Evolutionary conservation across 2,329 filamentous ascomycete genomes (phyloP).

Genomic region (Tolypocladium ophioglossoides): DNA sequence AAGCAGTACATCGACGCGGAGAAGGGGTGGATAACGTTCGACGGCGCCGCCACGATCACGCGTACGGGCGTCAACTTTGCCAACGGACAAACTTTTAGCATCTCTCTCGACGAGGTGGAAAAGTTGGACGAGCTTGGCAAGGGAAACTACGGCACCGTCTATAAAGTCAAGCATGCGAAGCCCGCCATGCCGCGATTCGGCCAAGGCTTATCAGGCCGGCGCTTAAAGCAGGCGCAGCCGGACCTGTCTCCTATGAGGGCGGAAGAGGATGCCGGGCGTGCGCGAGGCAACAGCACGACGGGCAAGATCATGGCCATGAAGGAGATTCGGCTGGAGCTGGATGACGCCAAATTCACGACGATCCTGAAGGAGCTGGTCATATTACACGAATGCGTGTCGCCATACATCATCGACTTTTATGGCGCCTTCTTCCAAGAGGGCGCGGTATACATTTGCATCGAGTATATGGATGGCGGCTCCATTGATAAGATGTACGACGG

Average conservation of each 20-base stretch:
- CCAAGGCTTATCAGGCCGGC: slow-evolving; percentile 40
- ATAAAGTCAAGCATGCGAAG: slow-evolving; percentile 84
- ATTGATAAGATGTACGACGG: slow-evolving; percentile 92
- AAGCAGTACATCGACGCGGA: slow-evolving; percentile 83
- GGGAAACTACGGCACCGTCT: slow-evolving; percentile 96
- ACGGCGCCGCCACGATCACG: slow-evolving; percentile 83
- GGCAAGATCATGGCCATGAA: slow-evolving; percentile 98
- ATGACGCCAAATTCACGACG: slow-evolving; percentile 91
- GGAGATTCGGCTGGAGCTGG: slow-evolving; percentile 88
- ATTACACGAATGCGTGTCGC: slow-evolving; percentile 85
- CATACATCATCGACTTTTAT: slow-evolving; percentile 98
- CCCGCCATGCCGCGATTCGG: slow-evolving; percentile 47
- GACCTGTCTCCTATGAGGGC: slow-evolving; percentile 21
- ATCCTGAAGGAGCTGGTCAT: slow-evolving; percentile 98
- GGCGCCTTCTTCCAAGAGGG: slow-evolving; percentile 98
- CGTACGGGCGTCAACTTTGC: slow-evolving; percentile 86
- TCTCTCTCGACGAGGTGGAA: slow-evolving; percentile 92
- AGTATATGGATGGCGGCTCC: slow-evolving; percentile 97
- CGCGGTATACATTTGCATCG: slow-evolving; percentile 97
- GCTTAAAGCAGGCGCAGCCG: slow-evolving; percentile 25
- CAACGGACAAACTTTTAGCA: slow-evolving; percentile 79
- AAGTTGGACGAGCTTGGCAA: slow-evolving; percentile 90
- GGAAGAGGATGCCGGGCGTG: slow-evolving; percentile 16
- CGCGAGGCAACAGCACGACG: slow-evolving; percentile 37
- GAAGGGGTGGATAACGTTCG: slow-evolving; percentile 83